Percentiles rank a stretch among this genome's conserved stretches.
phyloP scores from a whole-genome alignment of 352 stramenopile genomes.

The Phytophthora ramorum region DNA sequence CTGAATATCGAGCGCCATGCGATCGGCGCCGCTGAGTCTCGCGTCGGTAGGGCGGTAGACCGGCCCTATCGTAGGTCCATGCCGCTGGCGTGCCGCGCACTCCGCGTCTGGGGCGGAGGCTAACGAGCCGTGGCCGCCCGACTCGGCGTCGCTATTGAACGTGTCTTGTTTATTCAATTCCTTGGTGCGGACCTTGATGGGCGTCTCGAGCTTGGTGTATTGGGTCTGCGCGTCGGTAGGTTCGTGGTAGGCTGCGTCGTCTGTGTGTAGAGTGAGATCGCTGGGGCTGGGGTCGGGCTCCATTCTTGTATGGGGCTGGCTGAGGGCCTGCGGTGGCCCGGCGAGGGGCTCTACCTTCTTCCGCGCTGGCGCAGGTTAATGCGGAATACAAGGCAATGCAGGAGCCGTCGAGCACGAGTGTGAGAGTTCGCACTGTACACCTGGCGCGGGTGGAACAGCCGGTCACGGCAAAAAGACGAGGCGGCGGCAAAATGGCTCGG shows the following conservation, averaged over 20 bases:
- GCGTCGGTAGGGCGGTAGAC: conserved; percentile 1
- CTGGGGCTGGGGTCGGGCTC: neutral
- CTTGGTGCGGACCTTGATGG: conserved; percentile 31
- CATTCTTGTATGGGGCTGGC: neutral
- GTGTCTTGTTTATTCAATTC: conserved; percentile 42
- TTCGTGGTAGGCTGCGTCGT: conserved; percentile 5
- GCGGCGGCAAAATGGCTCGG: no score
- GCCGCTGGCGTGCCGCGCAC: no score
- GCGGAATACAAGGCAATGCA: no score
- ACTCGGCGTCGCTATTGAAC: conserved; percentile 46
- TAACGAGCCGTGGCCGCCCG: neutral
- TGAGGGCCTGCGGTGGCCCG: no score
- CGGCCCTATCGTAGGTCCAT: conserved; percentile 3
- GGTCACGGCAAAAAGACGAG: neutral
- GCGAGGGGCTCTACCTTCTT: neutral
- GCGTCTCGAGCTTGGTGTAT: conserved; percentile 53
- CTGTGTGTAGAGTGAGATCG: neutral
- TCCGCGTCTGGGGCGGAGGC: no score
- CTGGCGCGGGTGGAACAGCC: neutral
- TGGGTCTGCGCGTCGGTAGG: conserved; percentile 12
- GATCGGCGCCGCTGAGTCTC: conserved; percentile 20
- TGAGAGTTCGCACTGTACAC: neutral
- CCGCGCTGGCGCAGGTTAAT: no score
- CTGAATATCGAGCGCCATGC: conserved; percentile 23
- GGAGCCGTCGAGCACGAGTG: neutral